phyloP scores from a whole-genome alignment of 208 protist genomes.

The Histomonas meleagridis region DNA sequence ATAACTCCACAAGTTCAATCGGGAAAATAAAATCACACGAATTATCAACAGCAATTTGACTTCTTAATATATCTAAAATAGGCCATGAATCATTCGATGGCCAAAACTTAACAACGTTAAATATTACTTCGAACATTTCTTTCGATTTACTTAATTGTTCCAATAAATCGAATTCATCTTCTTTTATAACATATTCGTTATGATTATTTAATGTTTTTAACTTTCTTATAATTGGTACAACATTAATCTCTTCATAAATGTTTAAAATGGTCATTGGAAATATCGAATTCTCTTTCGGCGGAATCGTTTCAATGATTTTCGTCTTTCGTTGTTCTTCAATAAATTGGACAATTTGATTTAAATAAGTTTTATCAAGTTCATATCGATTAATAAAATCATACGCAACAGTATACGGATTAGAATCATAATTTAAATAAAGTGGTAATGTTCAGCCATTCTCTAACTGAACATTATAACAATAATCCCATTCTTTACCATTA shows the following conservation, averaged over 20 bases:
- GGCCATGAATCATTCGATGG: background rate
- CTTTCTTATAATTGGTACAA: background rate
- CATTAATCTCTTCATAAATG: no score
- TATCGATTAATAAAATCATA: background rate
- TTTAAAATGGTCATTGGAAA: background rate
- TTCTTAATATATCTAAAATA: background rate
- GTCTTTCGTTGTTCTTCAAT: background rate
- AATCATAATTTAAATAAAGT: constrained; percentile 19
- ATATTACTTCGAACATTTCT: no score
- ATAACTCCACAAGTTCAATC: background rate
- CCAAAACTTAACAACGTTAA: background rate
- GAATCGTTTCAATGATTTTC: background rate
- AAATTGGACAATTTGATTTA: background rate
- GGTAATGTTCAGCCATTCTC: background rate
- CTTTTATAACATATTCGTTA: background rate
- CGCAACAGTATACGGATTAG: background rate
- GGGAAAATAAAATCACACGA: background rate
- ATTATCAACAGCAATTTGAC: background rate
- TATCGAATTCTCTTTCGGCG: background rate
- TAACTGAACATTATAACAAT: background rate
- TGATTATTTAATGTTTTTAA: background rate
- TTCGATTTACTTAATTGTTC: background rate
- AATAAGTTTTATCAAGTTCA: background rate
- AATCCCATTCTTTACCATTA: background rate
- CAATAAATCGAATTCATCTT: background rate